Percentiles rank a stretch among this genome's conserved stretches.
Evolutionary conservation across 441 rosid species (phyloP).

Genomic region (Gossypium aridum): DNA sequence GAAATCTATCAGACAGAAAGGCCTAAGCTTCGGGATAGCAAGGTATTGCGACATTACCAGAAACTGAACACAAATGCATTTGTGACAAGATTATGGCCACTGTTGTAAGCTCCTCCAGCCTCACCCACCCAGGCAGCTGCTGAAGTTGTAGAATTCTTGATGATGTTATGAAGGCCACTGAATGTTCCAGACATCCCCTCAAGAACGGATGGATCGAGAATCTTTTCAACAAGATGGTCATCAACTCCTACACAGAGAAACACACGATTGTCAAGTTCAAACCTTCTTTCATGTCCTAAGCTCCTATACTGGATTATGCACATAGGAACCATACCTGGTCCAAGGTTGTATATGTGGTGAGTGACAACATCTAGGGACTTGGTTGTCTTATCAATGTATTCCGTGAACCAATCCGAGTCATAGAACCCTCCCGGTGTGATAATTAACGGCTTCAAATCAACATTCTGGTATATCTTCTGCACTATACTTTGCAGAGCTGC

Average conservation of each 20-base stretch:
- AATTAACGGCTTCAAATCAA: conserved; percentile 52
- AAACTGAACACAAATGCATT: conserved; percentile 89
- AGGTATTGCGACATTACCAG: conserved; percentile 48
- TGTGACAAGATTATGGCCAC: conserved; percentile 69
- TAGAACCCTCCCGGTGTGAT: conserved; percentile 93
- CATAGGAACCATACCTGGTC: conserved; percentile 54
- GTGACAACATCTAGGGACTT: conserved; percentile 52
- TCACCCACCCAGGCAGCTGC: conserved; percentile 90
- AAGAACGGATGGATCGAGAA: conserved; percentile 66
- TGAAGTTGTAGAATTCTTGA: conserved; percentile 47
- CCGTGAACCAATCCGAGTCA: conserved; percentile 62
- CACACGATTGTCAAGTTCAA: neutral
- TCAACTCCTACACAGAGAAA: conserved; percentile 53
- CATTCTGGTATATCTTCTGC: conserved; percentile 35
- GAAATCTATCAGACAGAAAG: neutral
- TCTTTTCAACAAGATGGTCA: conserved; percentile 64
- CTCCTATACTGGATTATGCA: neutral
- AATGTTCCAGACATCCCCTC: conserved; percentile 55
- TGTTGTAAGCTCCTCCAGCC: conserved; percentile 96
- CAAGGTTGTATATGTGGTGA: conserved; percentile 94
- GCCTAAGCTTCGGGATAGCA: neutral
- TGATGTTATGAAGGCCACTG: conserved; percentile 37
- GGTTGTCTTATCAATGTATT: conserved; percentile 43
- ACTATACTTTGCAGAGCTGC: conserved; percentile 44
- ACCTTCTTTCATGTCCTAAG: neutral